Evolutionary conservation across 192 early-diverging fungal species (phyloP).

Genomic region (Coemansia sp.): DNA sequence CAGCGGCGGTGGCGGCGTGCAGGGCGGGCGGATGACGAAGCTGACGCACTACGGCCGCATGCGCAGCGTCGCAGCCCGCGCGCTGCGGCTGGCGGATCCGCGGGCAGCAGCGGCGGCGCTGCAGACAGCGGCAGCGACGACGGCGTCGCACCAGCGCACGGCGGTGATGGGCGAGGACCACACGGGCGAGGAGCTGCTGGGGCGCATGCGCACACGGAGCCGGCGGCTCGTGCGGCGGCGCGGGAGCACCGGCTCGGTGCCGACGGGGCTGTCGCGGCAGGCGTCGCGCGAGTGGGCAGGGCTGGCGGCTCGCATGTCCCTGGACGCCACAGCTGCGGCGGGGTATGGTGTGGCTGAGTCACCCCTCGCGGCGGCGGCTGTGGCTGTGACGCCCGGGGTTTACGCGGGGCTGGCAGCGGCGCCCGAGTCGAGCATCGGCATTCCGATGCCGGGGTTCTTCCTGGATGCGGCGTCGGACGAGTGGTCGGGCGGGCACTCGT

Average conservation of each 20-base stretch:
- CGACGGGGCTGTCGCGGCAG: constrained; percentile 24
- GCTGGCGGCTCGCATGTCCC: neutral
- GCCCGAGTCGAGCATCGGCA: constrained; percentile 35
- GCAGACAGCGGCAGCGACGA: constrained; percentile 14
- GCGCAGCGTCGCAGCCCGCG: constrained; percentile 49
- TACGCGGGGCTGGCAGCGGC: neutral
- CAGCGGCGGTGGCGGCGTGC: constrained; percentile 1
- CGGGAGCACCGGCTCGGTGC: constrained; percentile 31
- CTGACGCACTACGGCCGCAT: constrained; percentile 52
- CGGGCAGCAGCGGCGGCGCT: constrained; percentile 6
- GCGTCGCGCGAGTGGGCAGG: constrained; percentile 23
- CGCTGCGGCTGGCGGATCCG: constrained; percentile 49
- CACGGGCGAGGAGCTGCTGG: constrained; percentile 8
- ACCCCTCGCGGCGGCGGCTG: neutral
- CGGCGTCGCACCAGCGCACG: constrained; percentile 4
- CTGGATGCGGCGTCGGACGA: constrained; percentile 45
- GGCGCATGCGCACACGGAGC: neutral
- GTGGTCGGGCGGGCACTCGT: constrained; percentile 53
- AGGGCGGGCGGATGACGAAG: constrained; percentile 51
- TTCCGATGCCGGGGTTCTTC: constrained; percentile 53
- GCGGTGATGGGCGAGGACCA: constrained; percentile 8
- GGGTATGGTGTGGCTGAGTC: neutral
- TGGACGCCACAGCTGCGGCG: neutral
- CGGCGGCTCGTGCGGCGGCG: neutral
- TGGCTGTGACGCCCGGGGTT: neutral